These are phyloP conservation scores for Chytridium lagenaria DNA, from an alignment of 371 early-diverging fungal genomes.

Conservation along the genomic window DNA sequence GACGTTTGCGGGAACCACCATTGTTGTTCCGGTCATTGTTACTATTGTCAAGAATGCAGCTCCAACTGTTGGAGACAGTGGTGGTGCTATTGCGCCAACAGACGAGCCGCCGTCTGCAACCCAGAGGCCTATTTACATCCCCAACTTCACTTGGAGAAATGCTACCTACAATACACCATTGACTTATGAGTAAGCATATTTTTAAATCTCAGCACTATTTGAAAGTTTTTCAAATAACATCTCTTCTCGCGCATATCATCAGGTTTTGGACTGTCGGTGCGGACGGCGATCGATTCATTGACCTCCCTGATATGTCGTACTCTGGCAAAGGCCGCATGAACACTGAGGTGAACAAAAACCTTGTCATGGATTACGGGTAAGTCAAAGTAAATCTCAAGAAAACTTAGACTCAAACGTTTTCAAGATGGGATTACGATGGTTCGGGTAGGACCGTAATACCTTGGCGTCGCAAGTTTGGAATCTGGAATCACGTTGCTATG, in stretches of 20 bases:
- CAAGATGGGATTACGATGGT: conserved; percentile 16
- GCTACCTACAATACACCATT: conserved; percentile 10
- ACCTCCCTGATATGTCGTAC: not conserved
- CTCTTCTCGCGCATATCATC: no score
- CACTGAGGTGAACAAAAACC: conserved; percentile 15
- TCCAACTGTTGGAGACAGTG: conserved; percentile 10
- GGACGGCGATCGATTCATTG: not conserved
- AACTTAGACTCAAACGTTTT: not conserved
- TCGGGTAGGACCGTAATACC: conserved; percentile 3
- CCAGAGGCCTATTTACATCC: not conserved
- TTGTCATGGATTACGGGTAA: conserved; percentile 25
- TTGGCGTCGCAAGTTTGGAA: conserved; percentile 3
- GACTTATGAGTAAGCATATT: conserved; percentile 2
- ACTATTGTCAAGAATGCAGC: conserved; percentile 19
- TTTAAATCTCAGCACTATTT: not conserved
- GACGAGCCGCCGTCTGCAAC: not conserved
- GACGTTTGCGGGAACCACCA: not conserved
- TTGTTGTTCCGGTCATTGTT: conserved; percentile 1
- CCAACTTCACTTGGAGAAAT: conserved; percentile 12
- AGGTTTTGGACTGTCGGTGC: conserved; percentile 17
- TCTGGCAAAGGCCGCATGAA: not conserved
- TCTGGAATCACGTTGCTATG: conserved; percentile 15
- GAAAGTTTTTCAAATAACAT: no score
- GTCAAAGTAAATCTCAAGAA: not conserved
- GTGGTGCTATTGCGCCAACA: conserved; percentile 9